Conservation (phyloP, 2,329 filamentous ascomycete genomes). For the Davidsoniella neocaledoniae region DNA sequence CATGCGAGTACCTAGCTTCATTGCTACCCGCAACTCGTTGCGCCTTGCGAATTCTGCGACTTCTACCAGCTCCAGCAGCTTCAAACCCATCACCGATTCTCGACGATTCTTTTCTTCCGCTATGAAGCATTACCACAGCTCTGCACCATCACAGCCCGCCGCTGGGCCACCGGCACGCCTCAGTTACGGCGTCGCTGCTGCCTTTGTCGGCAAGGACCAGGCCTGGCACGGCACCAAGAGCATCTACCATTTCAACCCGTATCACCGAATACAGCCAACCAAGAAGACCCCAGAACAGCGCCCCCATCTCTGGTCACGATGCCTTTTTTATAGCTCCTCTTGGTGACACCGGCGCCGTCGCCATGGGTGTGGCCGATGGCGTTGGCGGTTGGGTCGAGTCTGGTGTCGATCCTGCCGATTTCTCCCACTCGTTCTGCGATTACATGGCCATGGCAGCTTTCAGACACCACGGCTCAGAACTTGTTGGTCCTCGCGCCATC, state of each 20-base stretch:
- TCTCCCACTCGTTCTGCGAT: conserved; percentile 83
- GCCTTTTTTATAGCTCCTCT: conserved; percentile 82
- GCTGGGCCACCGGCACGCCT: conserved; percentile 22
- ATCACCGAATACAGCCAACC: conserved; percentile 39
- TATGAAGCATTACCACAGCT: conserved; percentile 7
- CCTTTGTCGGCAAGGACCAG: conserved; percentile 57
- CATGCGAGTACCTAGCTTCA: conserved; percentile 13
- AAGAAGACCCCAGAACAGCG: conserved; percentile 39
- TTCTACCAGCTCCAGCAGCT: conserved; percentile 2
- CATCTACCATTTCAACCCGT: conserved; percentile 55
- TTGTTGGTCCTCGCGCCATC: conserved; percentile 22
- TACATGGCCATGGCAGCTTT: conserved; percentile 69
- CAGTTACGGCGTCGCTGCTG: conserved; percentile 55
- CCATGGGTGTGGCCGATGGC: conserved; percentile 82
- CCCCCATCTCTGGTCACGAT: conserved; percentile 78
- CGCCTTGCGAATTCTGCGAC: conserved; percentile 9
- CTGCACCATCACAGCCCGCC: background rate
- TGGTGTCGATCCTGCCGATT: conserved; percentile 85
- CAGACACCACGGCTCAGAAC: conserved; percentile 39
- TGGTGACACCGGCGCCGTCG: conserved; percentile 53
- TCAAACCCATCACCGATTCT: background rate
- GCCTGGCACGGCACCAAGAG: conserved; percentile 51
- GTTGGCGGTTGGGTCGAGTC: conserved; percentile 92
- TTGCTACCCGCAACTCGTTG: conserved; percentile 13
- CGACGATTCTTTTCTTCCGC: conserved; percentile 10